Conservation (phyloP, 1,139 yeast genomes). For the Hansenula lynferdii region DNA sequence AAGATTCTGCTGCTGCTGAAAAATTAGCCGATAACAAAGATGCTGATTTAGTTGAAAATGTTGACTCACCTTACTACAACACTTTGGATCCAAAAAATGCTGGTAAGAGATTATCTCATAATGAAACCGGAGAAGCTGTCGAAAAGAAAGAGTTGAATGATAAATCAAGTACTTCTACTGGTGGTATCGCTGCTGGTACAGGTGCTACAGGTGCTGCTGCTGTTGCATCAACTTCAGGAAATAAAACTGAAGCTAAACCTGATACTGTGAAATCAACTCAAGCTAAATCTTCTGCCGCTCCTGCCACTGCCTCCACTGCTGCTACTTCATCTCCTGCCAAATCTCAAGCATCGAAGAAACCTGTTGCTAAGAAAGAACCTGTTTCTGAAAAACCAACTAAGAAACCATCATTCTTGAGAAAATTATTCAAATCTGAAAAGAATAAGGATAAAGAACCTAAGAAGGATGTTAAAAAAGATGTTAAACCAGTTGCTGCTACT, state of each 20-base stretch:
- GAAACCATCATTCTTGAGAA: not conserved
- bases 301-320: too few relatives aligned
- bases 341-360: not conserved
- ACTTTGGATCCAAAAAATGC: constrained; percentile 2
- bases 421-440: constrained; percentile 1
- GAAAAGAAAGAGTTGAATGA: not conserved
- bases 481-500: not conserved
- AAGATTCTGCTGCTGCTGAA: not conserved
- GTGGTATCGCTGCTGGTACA: too few relatives aligned
- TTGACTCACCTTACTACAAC: not conserved
- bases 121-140: not conserved
- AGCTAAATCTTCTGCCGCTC: too few relatives aligned
- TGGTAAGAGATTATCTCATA: not conserved
- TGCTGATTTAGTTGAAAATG: not conserved
- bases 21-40: constrained; percentile 1
- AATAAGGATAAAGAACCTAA: not conserved
- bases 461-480: too few relatives aligned
- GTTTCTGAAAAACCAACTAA: not conserved
- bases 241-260: not conserved
- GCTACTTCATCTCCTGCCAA: not conserved
- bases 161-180: not conserved
- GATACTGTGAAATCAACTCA: too few relatives aligned
- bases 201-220: too few relatives aligned
- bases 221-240: not conserved
- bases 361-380: not conserved